phyloP scores from a whole-genome alignment of 352 stramenopile species.

The Nothophytophthora sp. region DNA sequence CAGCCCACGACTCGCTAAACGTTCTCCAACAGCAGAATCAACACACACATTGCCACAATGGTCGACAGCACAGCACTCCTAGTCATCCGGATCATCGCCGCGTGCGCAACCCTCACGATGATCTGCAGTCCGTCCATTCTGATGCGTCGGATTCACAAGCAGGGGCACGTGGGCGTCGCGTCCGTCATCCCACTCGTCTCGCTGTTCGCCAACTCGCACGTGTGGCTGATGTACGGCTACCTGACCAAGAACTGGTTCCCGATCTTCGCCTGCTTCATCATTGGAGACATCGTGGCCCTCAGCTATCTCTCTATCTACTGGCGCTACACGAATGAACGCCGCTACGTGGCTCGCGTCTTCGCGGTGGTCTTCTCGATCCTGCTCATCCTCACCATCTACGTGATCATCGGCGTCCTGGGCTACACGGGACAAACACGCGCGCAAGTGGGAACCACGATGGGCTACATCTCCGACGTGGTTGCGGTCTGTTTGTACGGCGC shows the following conservation, averaged over 20 bases:
- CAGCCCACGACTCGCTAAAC: no score
- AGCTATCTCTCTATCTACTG: not conserved
- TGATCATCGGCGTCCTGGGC: constrained; percentile 17
- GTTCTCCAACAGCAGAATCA: no score
- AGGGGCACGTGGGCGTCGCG: not conserved
- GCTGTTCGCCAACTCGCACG: not conserved
- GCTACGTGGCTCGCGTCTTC: constrained; percentile 16
- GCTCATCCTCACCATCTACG: constrained; percentile 24
- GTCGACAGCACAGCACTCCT: not conserved
- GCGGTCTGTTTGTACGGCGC: constrained; percentile 27
- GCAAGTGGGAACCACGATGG: constrained; percentile 11
- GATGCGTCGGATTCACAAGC: not conserved
- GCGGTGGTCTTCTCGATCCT: constrained; percentile 4
- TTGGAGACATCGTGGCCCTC: not conserved
- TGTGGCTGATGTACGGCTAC: not conserved
- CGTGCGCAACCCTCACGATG: not conserved
- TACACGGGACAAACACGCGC: constrained; percentile 19
- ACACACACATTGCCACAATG: not conserved
- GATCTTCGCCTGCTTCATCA: not conserved
- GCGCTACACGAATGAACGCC: not conserved
- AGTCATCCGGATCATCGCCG: not conserved
- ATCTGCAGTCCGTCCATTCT: not conserved
- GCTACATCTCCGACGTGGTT: constrained; percentile 15
- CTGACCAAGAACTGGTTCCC: not conserved
- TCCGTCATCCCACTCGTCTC: not conserved